Percentiles rank a stretch among this genome's conserved stretches.
Conservation (phyloP, 1,139 yeast species). For the Diutina rugosa region DNA sequence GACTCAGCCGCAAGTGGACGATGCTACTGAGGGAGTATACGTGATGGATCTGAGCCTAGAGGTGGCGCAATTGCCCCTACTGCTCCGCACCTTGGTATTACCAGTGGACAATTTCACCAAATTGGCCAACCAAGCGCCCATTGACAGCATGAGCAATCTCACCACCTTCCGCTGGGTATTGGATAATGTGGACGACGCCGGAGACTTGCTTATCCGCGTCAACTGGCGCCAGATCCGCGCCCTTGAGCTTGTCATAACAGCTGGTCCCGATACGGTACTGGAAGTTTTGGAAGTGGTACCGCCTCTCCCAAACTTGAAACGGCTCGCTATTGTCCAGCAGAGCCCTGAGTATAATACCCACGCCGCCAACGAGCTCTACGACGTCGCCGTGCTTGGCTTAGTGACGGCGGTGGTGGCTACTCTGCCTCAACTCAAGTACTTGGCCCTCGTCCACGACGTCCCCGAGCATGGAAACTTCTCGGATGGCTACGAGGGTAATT, state of each 20-base stretch:
- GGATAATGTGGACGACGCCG: neutral
- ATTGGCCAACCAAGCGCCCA: neutral
- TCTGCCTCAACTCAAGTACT: slow-evolving; percentile 13
- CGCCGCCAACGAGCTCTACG: slow-evolving; percentile 42
- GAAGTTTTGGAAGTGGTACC: neutral
- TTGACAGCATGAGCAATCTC: neutral
- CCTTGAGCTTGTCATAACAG: neutral
- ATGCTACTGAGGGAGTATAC: neutral
- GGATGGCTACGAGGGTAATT: slow-evolving; percentile 67
- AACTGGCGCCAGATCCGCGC: neutral
- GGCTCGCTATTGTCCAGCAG: neutral
- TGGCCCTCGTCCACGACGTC: slow-evolving; percentile 39
- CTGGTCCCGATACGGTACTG: neutral
- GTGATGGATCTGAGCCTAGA: neutral
- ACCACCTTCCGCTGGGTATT: neutral
- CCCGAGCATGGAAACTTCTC: slow-evolving; percentile 21
- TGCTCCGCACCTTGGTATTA: neutral
- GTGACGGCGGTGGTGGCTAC: slow-evolving; percentile 21
- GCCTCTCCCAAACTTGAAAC: neutral
- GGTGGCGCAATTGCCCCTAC: neutral
- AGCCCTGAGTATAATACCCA: slow-evolving; percentile 19
- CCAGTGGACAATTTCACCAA: neutral
- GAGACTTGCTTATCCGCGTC: neutral
- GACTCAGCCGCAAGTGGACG: neutral
- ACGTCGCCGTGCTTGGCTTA: slow-evolving; percentile 33